A percentile compares a stretch with the other conserved stretches of the same genome.
Conservation (phyloP, 1,284 basidiomycete genomes). For the Ustilago curta region DNA sequence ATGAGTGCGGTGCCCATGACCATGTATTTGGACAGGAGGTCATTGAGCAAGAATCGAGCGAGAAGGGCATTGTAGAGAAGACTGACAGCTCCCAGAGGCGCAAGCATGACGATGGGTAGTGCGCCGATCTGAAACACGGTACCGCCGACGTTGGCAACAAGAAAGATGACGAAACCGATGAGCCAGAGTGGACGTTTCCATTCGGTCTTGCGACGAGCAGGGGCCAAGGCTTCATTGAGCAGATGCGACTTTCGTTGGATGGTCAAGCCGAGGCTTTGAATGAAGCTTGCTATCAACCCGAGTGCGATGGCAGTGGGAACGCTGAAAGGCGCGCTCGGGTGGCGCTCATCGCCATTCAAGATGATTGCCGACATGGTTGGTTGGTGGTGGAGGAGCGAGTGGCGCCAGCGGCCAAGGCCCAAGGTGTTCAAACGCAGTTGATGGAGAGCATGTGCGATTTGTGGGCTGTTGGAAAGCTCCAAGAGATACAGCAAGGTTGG, state of each 20-base stretch:
- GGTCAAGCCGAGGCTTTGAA: slow-evolving; percentile 89
- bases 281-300: slow-evolving; percentile 86
- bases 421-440: slow-evolving; percentile 4
- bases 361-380: slow-evolving; percentile 14
- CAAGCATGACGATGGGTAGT: slow-evolving; percentile 72
- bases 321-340: slow-evolving; percentile 37
- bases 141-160: slow-evolving; percentile 86
- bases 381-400: neutral
- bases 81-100: slow-evolving; percentile 87
- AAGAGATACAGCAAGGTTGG: neutral
- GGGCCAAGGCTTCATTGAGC: slow-evolving; percentile 80
- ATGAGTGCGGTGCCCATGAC: slow-evolving; percentile 87
- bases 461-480: neutral
- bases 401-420: slow-evolving; percentile 14
- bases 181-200: slow-evolving; percentile 67
- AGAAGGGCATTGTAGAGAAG: slow-evolving; percentile 96
- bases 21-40: slow-evolving; percentile 86
- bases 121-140: slow-evolving; percentile 94
- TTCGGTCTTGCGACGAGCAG: slow-evolving; percentile 65
- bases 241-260: slow-evolving; percentile 96
- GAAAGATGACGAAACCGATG: slow-evolving; percentile 77
- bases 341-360: slow-evolving; percentile 1
- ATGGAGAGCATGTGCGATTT: neutral
- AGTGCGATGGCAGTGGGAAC: slow-evolving; percentile 71
- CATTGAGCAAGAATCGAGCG: slow-evolving; percentile 85